These are phyloP conservation scores for Phlebiopsis gigantea DNA, from an alignment of 768 basidiomycete species.

Conservation along the genomic window DNA sequence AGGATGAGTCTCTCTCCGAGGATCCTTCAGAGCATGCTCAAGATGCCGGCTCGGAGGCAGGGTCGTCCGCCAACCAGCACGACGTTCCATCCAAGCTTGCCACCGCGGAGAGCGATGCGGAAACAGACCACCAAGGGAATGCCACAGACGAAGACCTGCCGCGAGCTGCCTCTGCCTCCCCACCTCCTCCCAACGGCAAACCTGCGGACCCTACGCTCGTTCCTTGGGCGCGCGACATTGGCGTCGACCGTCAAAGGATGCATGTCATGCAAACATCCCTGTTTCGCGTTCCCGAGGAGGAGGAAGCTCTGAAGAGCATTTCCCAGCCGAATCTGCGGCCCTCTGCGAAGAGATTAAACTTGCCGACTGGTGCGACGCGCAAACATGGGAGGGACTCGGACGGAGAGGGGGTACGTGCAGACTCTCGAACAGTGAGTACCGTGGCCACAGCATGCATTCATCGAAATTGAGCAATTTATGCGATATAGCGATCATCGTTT, in stretches of 20 bases:
- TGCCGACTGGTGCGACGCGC: slow-evolving; percentile 40
- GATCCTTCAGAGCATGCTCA: slow-evolving; percentile 20
- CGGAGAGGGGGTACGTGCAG: slow-evolving; percentile 57
- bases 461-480: not conserved
- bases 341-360: slow-evolving; percentile 25
- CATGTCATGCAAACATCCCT: slow-evolving; percentile 92
- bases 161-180: slow-evolving; percentile 6
- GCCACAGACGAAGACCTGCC: slow-evolving; percentile 8
- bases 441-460: slow-evolving; percentile 7
- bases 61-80: slow-evolving; percentile 1
- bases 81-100: not conserved
- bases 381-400: slow-evolving; percentile 80
- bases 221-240: slow-evolving; percentile 68
- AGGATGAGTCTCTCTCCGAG: slow-evolving; percentile 41
- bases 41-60: slow-evolving; percentile 29
- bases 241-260: slow-evolving; percentile 83
- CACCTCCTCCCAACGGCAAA: not conserved
- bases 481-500: slow-evolving; percentile 67
- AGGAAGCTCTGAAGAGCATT: slow-evolving; percentile 53
- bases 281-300: slow-evolving; percentile 74
- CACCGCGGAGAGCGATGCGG: slow-evolving; percentile 2
- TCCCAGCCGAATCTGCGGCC: slow-evolving; percentile 28
- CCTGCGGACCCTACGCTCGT: slow-evolving; percentile 46
- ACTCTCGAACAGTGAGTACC: slow-evolving; percentile 52
- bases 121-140: slow-evolving; percentile 3